Conservation (phyloP, 257 asterid genomes). For the Henckelia pumila region DNA sequence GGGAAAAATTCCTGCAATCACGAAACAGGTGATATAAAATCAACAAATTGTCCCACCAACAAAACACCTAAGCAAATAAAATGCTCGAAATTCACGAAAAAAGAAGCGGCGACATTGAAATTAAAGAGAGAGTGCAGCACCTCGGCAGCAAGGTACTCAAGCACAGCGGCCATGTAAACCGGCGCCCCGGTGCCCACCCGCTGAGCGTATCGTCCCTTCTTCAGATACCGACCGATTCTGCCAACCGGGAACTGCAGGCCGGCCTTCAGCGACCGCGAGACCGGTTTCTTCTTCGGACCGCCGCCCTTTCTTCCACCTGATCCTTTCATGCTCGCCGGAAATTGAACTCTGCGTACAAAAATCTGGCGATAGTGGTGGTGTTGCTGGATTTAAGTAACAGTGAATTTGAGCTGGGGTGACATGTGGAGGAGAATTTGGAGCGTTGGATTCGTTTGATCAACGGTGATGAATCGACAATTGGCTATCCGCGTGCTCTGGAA, state of each 20-base stretch:
- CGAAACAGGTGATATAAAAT: too few species aligned
- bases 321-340: constrained; percentile 16
- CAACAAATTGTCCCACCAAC: too few species aligned
- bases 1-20: too few species aligned
- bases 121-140: background rate
- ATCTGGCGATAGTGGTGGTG: background rate
- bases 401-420: constrained; percentile 6
- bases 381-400: constrained; percentile 16
- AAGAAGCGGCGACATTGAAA: background rate
- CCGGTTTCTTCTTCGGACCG: constrained; percentile 28
- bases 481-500: constrained; percentile 9
- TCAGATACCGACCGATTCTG: constrained; percentile 48
- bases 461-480: background rate
- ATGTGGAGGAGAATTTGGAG: background rate
- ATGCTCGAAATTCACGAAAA: background rate
- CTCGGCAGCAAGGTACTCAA: constrained; percentile 51
- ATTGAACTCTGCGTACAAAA: background rate
- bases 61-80: too few species aligned
- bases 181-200: constrained; percentile 53
- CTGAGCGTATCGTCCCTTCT: constrained; percentile 46
- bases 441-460: constrained; percentile 22
- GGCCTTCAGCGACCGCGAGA: constrained; percentile 37
- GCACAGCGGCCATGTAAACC: constrained; percentile 55
- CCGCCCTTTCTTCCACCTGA: constrained; percentile 28
- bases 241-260: constrained; percentile 63